These are phyloP conservation scores for Crithidia bombi DNA, from an alignment of 208 protist genomes.

Conservation along the genomic window DNA sequence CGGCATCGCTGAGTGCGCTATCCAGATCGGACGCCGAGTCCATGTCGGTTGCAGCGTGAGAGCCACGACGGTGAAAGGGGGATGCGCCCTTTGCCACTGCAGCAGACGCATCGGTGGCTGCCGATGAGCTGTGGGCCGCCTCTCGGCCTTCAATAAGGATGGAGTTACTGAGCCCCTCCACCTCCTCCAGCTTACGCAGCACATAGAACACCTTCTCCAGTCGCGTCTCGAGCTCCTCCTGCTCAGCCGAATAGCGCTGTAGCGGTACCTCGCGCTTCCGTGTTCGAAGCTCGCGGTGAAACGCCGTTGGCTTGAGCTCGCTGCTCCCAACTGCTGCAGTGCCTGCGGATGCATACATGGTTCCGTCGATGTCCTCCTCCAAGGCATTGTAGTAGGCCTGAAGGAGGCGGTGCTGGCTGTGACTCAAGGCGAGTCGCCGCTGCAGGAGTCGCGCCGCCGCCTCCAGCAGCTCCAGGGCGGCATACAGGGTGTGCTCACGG, in stretches of 20 bases:
- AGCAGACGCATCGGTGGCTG: not conserved
- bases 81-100: not conserved
- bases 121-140: not conserved
- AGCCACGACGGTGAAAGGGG: not conserved
- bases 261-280: conserved; percentile 41
- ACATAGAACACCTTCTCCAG: conserved; percentile 61
- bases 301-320: conserved; percentile 33
- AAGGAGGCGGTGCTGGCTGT: conserved; percentile 40
- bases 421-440: conserved; percentile 30
- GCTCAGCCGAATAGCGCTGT: conserved; percentile 46
- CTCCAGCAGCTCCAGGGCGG: conserved; percentile 48
- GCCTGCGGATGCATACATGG: not conserved
- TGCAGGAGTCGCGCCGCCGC: conserved; percentile 41
- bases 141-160: conserved; percentile 24
- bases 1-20: not conserved
- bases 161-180: conserved; percentile 45
- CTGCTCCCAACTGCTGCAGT: conserved; percentile 5
- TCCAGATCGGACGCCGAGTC: not conserved
- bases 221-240: conserved; percentile 38
- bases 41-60: not conserved
- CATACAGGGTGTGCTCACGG: conserved; percentile 39
- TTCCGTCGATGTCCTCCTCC: conserved; percentile 51
- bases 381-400: conserved; percentile 69
- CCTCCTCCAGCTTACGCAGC: conserved; percentile 48
- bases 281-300: conserved; percentile 53